These are phyloP conservation scores for Fonsecaea erecta DNA, from an alignment of 2,329 filamentous ascomycete genomes.

Conservation along the genomic window DNA sequence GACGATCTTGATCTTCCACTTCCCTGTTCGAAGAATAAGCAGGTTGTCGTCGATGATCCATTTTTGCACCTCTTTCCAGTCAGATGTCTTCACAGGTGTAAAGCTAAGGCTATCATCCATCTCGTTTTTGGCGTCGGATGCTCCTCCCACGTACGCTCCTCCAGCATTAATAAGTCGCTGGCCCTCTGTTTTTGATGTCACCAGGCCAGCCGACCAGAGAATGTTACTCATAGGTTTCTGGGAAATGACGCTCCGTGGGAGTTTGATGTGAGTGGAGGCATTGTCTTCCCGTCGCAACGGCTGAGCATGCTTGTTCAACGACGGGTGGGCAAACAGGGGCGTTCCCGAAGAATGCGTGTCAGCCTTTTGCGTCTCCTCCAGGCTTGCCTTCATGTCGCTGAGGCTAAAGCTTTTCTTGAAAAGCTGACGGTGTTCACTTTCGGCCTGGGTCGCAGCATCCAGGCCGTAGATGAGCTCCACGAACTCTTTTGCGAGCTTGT, in stretches of 20 bases:
- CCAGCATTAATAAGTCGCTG: constrained; percentile 55
- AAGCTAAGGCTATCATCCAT: constrained; percentile 56
- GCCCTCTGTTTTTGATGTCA: constrained; percentile 57
- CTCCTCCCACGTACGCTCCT: constrained; percentile 57
- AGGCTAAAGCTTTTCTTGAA: constrained; percentile 43
- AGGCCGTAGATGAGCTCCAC: constrained; percentile 77
- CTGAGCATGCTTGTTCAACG: constrained; percentile 46
- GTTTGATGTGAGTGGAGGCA: constrained; percentile 45
- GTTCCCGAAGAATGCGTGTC: constrained; percentile 9
- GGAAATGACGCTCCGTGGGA: constrained; percentile 57
- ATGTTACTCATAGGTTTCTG: constrained; percentile 55
- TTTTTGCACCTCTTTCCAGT: constrained; percentile 52
- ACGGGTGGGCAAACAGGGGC: constrained; percentile 32
- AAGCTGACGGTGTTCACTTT: constrained; percentile 59
- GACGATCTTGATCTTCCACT: constrained; percentile 64
- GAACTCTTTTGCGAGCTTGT: constrained; percentile 80
- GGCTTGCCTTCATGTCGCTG: constrained; percentile 26
- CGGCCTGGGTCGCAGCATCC: constrained; percentile 66
- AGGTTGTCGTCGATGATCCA: constrained; percentile 57
- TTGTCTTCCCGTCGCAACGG: constrained; percentile 48
- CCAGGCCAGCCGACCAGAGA: constrained; percentile 58
- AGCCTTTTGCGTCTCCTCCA: constrained; percentile 12
- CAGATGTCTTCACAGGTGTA: constrained; percentile 45
- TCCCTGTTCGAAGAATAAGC: constrained; percentile 62
- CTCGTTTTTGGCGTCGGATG: constrained; percentile 45